Evolutionary conservation across 345 rosid species (phyloP), one percentile per base, ranked within the genome.

Genomic region (Pistacia integerrima): DNA sequence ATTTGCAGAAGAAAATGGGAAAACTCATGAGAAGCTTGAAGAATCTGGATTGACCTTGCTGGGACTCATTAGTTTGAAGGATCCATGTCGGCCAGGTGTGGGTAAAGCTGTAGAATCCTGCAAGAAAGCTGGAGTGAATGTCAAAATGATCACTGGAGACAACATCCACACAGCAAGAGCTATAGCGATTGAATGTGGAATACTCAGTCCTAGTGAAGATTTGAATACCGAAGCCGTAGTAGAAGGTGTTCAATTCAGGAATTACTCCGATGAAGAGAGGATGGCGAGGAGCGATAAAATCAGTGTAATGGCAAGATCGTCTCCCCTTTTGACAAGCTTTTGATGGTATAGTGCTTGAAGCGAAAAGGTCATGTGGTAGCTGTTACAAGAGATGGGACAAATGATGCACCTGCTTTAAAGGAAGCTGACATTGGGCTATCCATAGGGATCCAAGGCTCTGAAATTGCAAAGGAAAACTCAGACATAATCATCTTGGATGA

Each of bases 311-410:
- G 89, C 85, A 3, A 76, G 93, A 69, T 86, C 93, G 2, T 88
- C 90, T 2, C 87, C 90, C 87, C 90, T 2, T 69, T 76, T n/a
- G 88, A 88, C 80, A 87, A 88, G 79, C 86, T 85, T 69, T 79
- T 85, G 49, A 76, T 90, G 82, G 90, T 90, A 5, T 77, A 83
- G 49, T 59, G 81, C 75, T 44, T 87, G 81, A 84, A 76, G 77
- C 66, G 71, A 74, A 81, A 62, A 18, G 81, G 84, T 11, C 82
- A 85, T 44, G 88, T 88, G 8, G 90, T 88, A 12, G 91, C 83
- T 20, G 90, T 86, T 64, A 84, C 90, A 2, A 87, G 90, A 28
- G 90, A 88, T 62, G 90, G 88, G 28, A 85, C 88, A 12, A 85
- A 87, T 67, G 93, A 90, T 54, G 90, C 91, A 18, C 87, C 85